Conservation (phyloP, 495 filamentous ascomycete genomes). For the Beverwykella pulmonaria region DNA sequence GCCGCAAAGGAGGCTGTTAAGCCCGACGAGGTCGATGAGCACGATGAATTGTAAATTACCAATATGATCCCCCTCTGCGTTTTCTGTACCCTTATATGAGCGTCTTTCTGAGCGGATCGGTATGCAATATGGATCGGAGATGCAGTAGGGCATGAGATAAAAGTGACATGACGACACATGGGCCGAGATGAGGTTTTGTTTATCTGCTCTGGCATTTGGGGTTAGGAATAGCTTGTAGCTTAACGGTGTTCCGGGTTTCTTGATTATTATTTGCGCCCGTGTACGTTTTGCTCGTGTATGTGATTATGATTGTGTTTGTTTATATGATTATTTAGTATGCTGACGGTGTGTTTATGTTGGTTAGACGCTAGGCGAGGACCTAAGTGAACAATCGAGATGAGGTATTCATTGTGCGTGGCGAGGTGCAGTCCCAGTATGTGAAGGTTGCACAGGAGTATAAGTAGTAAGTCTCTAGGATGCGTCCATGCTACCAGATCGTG, state of each 20-base stretch:
- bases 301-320: neutral
- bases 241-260: neutral
- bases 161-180: conserved; percentile 16
- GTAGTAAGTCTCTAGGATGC: no score
- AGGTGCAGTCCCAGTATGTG: no score
- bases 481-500: no score
- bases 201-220: neutral
- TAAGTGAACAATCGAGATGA: no score
- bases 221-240: neutral
- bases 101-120: neutral
- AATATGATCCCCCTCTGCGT: conserved; percentile 21
- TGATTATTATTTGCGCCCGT: neutral
- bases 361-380: no score
- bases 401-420: no score
- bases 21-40: conserved; percentile 45
- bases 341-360: neutral
- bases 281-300: neutral
- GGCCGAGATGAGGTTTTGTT: neutral
- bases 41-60: conserved; percentile 67
- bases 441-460: no score
- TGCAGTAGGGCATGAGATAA: conserved; percentile 1
- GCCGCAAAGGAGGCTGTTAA: conserved; percentile 20
- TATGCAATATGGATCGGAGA: neutral
- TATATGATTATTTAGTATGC: no score
- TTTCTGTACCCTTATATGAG: neutral